phyloP scores from a whole-genome alignment of 2,329 filamentous ascomycete genomes.

The Botrytis sinoallii region DNA sequence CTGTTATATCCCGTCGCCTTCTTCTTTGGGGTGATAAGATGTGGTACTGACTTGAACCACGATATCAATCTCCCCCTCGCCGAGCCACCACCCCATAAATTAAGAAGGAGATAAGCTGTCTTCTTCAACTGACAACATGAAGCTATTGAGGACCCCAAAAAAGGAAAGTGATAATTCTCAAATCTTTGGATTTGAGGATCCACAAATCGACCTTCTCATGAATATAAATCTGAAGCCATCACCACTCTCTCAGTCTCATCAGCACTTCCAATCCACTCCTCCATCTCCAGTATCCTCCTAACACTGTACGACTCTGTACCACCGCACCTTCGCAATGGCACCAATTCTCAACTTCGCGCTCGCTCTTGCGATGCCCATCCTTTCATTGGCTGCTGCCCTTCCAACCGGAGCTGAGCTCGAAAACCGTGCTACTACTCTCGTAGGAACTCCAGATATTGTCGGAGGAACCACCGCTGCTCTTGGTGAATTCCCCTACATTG shows the following conservation, averaged over 20 bases:
- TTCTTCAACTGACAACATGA: not conserved
- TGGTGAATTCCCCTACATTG: constrained; percentile 30
- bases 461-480: constrained; percentile 24
- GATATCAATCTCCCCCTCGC: not conserved
- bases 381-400: not conserved
- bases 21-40: not conserved
- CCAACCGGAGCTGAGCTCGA: not conserved
- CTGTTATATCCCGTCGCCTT: not conserved
- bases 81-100: not conserved
- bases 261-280: not conserved
- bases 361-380: constrained; percentile 7
- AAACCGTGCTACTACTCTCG: not conserved
- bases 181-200: not conserved
- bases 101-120: constrained; percentile 7
- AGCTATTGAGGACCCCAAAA: not conserved
- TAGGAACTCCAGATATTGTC: constrained; percentile 3
- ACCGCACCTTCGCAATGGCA: not conserved
- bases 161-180: constrained; percentile 10
- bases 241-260: not conserved
- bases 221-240: not conserved
- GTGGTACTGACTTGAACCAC: not conserved
- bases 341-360: constrained; percentile 6
- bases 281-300: not conserved
- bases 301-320: not conserved
- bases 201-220: not conserved